Evolutionary conservation across 768 basidiomycete genomes (phyloP).

Genomic region (Hericium alpestre): DNA sequence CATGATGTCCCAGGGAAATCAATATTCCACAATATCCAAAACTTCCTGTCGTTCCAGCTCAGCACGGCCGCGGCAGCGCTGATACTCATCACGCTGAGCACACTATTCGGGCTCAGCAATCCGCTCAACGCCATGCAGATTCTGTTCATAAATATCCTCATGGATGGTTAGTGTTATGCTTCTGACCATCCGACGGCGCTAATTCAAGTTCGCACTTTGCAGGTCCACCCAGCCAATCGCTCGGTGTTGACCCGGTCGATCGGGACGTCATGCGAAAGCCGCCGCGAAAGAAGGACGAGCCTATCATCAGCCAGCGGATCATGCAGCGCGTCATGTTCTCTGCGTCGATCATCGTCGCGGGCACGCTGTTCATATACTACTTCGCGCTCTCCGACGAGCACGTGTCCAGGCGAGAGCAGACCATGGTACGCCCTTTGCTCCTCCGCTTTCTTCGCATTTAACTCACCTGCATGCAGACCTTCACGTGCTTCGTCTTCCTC

Average conservation of each 20-base stretch:
- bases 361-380: constrained; percentile 79
- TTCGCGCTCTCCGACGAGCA: constrained; percentile 75
- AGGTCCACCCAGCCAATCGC: constrained; percentile 91
- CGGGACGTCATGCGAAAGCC: constrained; percentile 86
- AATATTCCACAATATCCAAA: constrained; percentile 98
- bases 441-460: background rate
- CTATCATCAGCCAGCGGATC: constrained; percentile 69
- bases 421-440: constrained; percentile 57
- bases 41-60: constrained; percentile 93
- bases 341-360: constrained; percentile 82
- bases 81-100: constrained; percentile 90
- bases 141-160: constrained; percentile 97
- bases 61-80: constrained; percentile 95
- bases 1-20: constrained; percentile 54
- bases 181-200: background rate
- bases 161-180: constrained; percentile 62
- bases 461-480: constrained; percentile 51
- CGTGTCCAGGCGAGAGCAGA: constrained; percentile 83
- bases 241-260: constrained; percentile 95
- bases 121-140: constrained; percentile 98
- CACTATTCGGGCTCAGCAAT: constrained; percentile 79
- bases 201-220: constrained; percentile 4
- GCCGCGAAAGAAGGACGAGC: constrained; percentile 86
- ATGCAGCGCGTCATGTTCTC: constrained; percentile 83
- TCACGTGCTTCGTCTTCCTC: constrained; percentile 93